Evolutionary conservation across 2,329 filamentous ascomycete species (phyloP).

Genomic region (Clarireedia sp.): DNA sequence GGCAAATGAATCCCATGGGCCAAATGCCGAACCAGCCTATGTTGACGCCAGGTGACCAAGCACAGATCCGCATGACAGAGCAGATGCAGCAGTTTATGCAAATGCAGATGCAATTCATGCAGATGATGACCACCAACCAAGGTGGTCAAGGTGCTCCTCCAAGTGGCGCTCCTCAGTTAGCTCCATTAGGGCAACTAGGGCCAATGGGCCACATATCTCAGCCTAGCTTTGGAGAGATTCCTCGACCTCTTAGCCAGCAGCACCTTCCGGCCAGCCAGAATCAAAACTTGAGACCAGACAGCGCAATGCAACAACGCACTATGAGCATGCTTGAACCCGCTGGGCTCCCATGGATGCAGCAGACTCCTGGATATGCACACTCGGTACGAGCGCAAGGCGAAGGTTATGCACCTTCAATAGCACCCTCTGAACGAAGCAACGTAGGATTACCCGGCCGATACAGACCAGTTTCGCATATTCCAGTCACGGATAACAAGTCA

Average conservation of each 20-base stretch:
- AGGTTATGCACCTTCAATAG: constrained; percentile 82
- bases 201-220: constrained; percentile 19
- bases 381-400: constrained; percentile 40
- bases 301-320: constrained; percentile 41
- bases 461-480: constrained; percentile 70
- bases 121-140: constrained; percentile 54
- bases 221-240: constrained; percentile 18
- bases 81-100: constrained; percentile 86
- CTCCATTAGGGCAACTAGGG: constrained; percentile 6
- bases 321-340: constrained; percentile 77
- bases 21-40: constrained; percentile 20
- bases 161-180: constrained; percentile 14
- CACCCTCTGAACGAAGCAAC: constrained; percentile 92
- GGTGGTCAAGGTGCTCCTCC: constrained; percentile 1
- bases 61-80: constrained; percentile 71
- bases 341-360: constrained; percentile 43
- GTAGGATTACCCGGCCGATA: constrained; percentile 85
- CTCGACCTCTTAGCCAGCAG: constrained; percentile 18
- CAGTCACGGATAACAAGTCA: constrained; percentile 30
- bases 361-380: constrained; percentile 33
- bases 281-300: constrained; percentile 17
- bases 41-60: constrained; percentile 55
- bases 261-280: not conserved
- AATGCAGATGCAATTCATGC: constrained; percentile 93
- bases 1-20: constrained; percentile 25